Conservation (phyloP, 352 stramenopile species). For the Phytophthora hybrid region DNA sequence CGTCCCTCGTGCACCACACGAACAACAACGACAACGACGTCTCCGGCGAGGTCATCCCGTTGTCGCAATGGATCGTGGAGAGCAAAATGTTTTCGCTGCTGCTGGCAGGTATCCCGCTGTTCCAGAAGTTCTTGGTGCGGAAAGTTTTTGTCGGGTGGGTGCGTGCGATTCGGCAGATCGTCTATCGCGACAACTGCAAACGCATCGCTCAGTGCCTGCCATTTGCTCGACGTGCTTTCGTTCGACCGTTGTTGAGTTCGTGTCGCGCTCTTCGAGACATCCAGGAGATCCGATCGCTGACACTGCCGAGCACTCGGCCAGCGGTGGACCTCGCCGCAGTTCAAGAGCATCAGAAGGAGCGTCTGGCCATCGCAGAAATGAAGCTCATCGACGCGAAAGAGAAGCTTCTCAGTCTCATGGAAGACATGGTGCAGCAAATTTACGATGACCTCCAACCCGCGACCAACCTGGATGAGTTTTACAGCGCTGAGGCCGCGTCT, state of each 20-base stretch:
- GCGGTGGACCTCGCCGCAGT: constrained; percentile 47
- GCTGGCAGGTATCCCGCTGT: constrained; percentile 73
- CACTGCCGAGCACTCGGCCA: constrained; percentile 40
- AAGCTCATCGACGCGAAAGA: constrained; percentile 76
- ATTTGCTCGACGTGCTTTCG: constrained; percentile 50
- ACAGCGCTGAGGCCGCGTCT: constrained; percentile 45
- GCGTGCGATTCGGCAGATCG: constrained; percentile 37
- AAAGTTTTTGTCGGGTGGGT: constrained; percentile 68
- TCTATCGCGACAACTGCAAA: constrained; percentile 58
- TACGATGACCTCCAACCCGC: constrained; percentile 48
- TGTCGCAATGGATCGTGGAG: constrained; percentile 78
- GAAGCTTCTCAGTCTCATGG: constrained; percentile 53
- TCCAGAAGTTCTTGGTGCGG: constrained; percentile 75
- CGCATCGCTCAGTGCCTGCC: constrained; percentile 45
- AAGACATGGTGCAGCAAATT: constrained; percentile 63
- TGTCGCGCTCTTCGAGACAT: constrained; percentile 48
- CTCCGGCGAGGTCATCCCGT: constrained; percentile 61
- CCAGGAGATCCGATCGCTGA: constrained; percentile 51
- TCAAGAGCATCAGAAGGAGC: constrained; percentile 59
- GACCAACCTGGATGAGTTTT: constrained; percentile 61
- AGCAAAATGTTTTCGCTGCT: constrained; percentile 80
- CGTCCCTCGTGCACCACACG: constrained; percentile 66
- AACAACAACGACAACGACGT: constrained; percentile 49
- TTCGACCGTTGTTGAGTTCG: constrained; percentile 50
- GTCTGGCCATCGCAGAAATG: constrained; percentile 53